These are phyloP conservation scores for Candida ipomoeae DNA, from an alignment of 805 yeast genomes.

Conservation along the genomic window DNA sequence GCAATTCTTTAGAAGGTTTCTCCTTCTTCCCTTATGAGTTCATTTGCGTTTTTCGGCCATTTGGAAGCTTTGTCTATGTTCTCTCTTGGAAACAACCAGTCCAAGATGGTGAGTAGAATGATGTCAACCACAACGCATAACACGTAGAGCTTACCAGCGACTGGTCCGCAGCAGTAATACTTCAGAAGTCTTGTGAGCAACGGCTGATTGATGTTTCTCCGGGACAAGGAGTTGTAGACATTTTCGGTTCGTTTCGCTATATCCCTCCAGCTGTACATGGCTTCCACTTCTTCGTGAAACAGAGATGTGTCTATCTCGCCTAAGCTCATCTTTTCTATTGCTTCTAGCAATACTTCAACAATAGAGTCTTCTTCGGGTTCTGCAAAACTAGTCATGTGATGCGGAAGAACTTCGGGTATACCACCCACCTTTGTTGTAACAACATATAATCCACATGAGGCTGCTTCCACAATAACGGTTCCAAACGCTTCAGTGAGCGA, in stretches of 20 bases:
- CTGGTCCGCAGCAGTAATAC: slow-evolving; percentile 66
- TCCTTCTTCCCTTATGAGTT: neutral
- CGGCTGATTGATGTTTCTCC: slow-evolving; percentile 43
- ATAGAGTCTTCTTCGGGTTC: slow-evolving; percentile 82
- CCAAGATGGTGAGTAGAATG: slow-evolving; percentile 57
- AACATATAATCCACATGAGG: slow-evolving; percentile 87
- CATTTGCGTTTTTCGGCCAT: slow-evolving; percentile 55
- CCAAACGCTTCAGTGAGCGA: slow-evolving; percentile 97
- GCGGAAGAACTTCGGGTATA: slow-evolving; percentile 92
- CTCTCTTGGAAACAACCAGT: slow-evolving; percentile 63
- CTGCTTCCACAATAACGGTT: slow-evolving; percentile 95
- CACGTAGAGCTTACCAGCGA: slow-evolving; percentile 84
- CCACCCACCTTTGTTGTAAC: slow-evolving; percentile 98
- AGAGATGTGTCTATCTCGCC: slow-evolving; percentile 62
- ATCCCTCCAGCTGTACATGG: slow-evolving; percentile 90
- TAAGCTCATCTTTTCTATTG: slow-evolving; percentile 56
- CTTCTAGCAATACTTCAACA: slow-evolving; percentile 66
- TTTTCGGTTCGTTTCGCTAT: slow-evolving; percentile 81
- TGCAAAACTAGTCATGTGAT: slow-evolving; percentile 89
- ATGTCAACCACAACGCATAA: slow-evolving; percentile 79
- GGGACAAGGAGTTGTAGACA: slow-evolving; percentile 59
- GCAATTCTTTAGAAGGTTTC: neutral
- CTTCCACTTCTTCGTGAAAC: slow-evolving; percentile 73
- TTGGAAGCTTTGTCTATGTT: slow-evolving; percentile 71
- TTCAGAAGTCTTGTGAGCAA: slow-evolving; percentile 57